Base-by-base conservation (phyloP, 2,329 filamentous ascomycete species). In the Stenocarpella maydis region DNA sequence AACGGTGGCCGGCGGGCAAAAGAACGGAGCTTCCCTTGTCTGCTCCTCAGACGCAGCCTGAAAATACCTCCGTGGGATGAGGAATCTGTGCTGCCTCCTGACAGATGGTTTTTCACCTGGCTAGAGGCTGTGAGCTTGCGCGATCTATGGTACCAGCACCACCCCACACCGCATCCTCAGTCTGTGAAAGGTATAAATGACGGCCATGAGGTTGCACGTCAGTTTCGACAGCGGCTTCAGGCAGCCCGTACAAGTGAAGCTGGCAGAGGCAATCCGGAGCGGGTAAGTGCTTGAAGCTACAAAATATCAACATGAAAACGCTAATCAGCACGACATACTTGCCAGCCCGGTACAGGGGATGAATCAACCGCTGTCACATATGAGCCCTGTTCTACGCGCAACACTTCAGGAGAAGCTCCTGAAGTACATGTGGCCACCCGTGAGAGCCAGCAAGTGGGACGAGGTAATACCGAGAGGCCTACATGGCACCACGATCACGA, bases 21-120 rank as follows among this genome's bases (percentile, higher is more conserved):
- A 12, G 34, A 60, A 2, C 65, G 65, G 4, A n/a, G n/a, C 5
- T 67, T 60, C n/a, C 65, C 43, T 12, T 67, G 41, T n/a, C 41
- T 67, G 5, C 7, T 60, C 6, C 31, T 60, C 52, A 15, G 12
- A 10, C 26, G 15, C 3, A 19, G 1, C 17, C 31, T 67, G 17
- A 7, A 41, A 2, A 60, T 67, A 45, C 65, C 65, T 39, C 52
- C 65, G 0, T 26, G 28, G 39, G 28, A 12, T 5, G 17, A 67
- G 10, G 3, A 34, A 6, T 67, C 50, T 12, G 19, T 19, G 7
- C 19, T 67, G 9, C 65, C 53, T 1, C 21, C 55, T n/a, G 28
- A 39, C 14, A 15, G 41, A 14, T 28, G 26, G 15, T 34, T 49
- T 19, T 52, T 67, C 26, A 4, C 41, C 31, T 67, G 65, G 53